Evolutionary conservation across 345 rosid species (phyloP).

Genomic region (Pistacia integerrima): DNA sequence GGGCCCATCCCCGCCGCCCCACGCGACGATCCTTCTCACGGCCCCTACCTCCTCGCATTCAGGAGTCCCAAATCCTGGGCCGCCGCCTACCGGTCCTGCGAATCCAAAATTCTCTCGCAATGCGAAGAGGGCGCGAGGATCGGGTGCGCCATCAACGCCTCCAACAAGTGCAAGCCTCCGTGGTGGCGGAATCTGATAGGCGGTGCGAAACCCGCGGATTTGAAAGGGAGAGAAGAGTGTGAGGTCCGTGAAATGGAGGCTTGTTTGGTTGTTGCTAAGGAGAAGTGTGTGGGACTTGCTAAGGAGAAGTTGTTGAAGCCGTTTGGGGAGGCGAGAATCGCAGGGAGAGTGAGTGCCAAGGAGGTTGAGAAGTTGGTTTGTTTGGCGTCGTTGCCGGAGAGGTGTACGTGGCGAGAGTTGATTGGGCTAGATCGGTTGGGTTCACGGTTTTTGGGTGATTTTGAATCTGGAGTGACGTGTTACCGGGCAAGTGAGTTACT

Average conservation of each 20-base stretch:
- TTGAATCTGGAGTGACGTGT: constrained; percentile 30
- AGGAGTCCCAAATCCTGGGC: constrained; percentile 60
- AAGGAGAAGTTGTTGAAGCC: constrained; percentile 52
- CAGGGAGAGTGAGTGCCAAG: constrained; percentile 24
- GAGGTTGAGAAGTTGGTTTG: constrained; percentile 40
- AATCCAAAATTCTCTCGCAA: constrained; percentile 51
- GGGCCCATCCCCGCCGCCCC: constrained; percentile 55
- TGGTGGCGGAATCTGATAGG: constrained; percentile 68
- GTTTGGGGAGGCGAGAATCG: constrained; percentile 72
- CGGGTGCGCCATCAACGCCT: constrained; percentile 81
- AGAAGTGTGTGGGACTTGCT: constrained; percentile 68
- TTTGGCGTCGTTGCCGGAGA: constrained; percentile 48
- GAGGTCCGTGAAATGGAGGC: constrained; percentile 74
- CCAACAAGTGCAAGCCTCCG: constrained; percentile 70
- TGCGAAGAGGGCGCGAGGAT: constrained; percentile 81
- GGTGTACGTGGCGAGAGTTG: constrained; percentile 29
- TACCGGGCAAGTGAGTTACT: constrained; percentile 51
- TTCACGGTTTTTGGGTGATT: constrained; percentile 21
- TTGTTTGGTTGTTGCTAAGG: constrained; percentile 62
- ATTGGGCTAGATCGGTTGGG: constrained; percentile 26
- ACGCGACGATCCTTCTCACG: constrained; percentile 40
- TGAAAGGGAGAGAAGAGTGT: constrained; percentile 68
- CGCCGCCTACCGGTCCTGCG: constrained; percentile 48
- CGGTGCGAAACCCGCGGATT: constrained; percentile 36
- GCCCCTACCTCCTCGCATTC: constrained; percentile 72